Conservation (phyloP, 1,139 yeast genomes). For the Wickerhamiella infanticola region DNA sequence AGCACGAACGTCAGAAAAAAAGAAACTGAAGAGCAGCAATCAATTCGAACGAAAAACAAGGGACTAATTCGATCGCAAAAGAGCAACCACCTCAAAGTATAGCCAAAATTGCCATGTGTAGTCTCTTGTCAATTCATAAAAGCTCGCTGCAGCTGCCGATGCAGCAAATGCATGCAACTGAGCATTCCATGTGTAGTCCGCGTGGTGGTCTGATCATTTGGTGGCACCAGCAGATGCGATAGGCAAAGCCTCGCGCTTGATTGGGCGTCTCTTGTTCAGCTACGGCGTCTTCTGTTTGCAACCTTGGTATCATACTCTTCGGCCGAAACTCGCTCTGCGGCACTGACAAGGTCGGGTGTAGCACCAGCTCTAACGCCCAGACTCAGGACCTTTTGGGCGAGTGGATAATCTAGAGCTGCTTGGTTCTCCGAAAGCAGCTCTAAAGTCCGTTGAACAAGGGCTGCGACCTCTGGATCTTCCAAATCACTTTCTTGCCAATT, state of each 20-base stretch:
- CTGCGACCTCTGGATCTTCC: background rate
- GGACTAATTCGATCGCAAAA: too few relatives aligned
- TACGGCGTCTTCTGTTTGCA: background rate
- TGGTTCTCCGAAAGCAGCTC: slow-evolving; percentile 3
- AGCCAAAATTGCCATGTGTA: too few relatives aligned
- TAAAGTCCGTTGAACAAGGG: slow-evolving; percentile 2
- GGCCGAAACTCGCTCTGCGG: background rate
- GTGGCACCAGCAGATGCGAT: too few relatives aligned
- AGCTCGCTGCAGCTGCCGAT: too few relatives aligned
- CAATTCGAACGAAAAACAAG: too few relatives aligned
- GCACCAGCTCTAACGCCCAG: slow-evolving; percentile 1
- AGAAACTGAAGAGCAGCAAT: too few relatives aligned
- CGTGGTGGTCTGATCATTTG: background rate
- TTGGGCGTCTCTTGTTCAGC: too few relatives aligned
- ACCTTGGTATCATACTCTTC: background rate
- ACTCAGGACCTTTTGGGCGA: slow-evolving; percentile 8
- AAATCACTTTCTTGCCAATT: background rate
- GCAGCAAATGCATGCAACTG: background rate
- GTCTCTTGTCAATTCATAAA: too few relatives aligned
- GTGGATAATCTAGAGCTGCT: slow-evolving; percentile 9
- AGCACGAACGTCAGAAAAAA: too few relatives aligned
- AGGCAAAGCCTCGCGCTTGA: too few relatives aligned
- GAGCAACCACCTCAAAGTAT: too few relatives aligned
- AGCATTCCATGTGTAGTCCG: background rate
- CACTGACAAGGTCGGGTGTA: background rate